A percentile compares a stretch with the other conserved stretches of the same genome.
phyloP scores from a whole-genome alignment of 1,284 basidiomycete genomes.

The Puccinia coronata region DNA sequence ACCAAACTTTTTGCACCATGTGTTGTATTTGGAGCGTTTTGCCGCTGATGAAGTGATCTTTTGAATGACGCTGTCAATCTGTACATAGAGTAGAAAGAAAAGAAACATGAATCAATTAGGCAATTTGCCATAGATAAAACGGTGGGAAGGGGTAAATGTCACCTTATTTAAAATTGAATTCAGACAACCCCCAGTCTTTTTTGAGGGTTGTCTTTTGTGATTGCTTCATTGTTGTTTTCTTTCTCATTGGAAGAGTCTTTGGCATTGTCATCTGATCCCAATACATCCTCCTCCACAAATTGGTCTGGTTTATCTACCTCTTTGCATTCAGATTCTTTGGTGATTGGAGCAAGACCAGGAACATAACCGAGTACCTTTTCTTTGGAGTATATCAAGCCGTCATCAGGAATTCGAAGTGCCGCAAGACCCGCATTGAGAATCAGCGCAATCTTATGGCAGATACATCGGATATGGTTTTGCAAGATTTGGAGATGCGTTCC shows the following conservation, averaged over 20 bases:
- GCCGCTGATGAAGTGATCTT: conserved; percentile 7
- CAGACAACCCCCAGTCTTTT: too few relatives aligned
- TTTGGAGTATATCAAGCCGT: background rate
- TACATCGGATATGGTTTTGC: background rate
- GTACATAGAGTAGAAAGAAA: too few relatives aligned
- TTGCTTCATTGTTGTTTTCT: too few relatives aligned
- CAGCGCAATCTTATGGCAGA: conserved; percentile 18
- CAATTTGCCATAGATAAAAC: too few relatives aligned
- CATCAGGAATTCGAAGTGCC: too few relatives aligned
- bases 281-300: background rate
- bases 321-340: background rate
- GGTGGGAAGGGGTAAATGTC: too few relatives aligned
- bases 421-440: conserved; percentile 16
- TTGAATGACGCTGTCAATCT: conserved; percentile 9
- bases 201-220: too few relatives aligned
- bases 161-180: conserved; percentile 7
- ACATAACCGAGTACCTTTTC: background rate
- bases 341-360: background rate
- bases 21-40: background rate
- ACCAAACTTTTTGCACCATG: background rate
- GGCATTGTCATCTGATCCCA: too few relatives aligned
- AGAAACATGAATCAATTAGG: too few relatives aligned
- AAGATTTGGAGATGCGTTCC: background rate
- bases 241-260: too few relatives aligned
- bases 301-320: too few relatives aligned